These are phyloP conservation scores for Penicillium griseofulvum DNA, from an alignment of 2,329 filamentous ascomycete species.

Conservation along the genomic window DNA sequence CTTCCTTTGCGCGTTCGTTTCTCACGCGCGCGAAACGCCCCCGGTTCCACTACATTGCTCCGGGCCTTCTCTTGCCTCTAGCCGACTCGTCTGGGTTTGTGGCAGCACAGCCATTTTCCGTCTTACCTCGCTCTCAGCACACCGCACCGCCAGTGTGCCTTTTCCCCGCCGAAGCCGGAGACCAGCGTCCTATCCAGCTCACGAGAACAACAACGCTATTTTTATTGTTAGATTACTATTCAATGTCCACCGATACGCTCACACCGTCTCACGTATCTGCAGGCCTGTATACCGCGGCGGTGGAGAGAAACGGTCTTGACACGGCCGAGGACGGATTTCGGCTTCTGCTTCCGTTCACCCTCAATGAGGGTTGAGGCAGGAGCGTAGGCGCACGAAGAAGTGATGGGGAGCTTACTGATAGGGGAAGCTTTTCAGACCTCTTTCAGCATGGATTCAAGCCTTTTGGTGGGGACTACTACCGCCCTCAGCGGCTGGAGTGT, in stretches of 20 bases:
- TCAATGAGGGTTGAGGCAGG: slow-evolving; percentile 11
- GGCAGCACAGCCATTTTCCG: slow-evolving; percentile 21
- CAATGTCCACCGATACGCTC: slow-evolving; percentile 7
- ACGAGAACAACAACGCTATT: slow-evolving; percentile 17
- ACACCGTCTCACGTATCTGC: slow-evolving; percentile 20
- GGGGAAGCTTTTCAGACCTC: slow-evolving; percentile 21
- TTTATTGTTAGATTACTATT: slow-evolving; percentile 14
- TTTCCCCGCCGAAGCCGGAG: slow-evolving; percentile 23
- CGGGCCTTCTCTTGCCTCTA: slow-evolving; percentile 17
- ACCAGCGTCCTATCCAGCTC: slow-evolving; percentile 18
- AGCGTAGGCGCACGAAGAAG: slow-evolving; percentile 26
- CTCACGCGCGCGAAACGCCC: slow-evolving; percentile 21
- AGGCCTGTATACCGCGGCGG: slow-evolving; percentile 28
- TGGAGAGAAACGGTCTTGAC: slow-evolving; percentile 21
- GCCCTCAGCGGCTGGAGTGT: slow-evolving; percentile 25
- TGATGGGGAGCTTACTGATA: slow-evolving; percentile 22
- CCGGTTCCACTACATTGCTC: slow-evolving; percentile 15
- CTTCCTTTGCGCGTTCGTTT: slow-evolving; percentile 19
- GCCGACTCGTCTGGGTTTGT: slow-evolving; percentile 17
- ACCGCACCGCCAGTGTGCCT: slow-evolving; percentile 27
- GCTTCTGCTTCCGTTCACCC: slow-evolving; percentile 18
- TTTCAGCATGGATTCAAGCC: slow-evolving; percentile 37
- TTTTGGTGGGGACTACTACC: slow-evolving; percentile 31
- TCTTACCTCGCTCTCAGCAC: slow-evolving; percentile 8
- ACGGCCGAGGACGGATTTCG: slow-evolving; percentile 31